Evolutionary conservation across 1,284 basidiomycete species (phyloP).

Genomic region (Heterobasidion annosum): DNA sequence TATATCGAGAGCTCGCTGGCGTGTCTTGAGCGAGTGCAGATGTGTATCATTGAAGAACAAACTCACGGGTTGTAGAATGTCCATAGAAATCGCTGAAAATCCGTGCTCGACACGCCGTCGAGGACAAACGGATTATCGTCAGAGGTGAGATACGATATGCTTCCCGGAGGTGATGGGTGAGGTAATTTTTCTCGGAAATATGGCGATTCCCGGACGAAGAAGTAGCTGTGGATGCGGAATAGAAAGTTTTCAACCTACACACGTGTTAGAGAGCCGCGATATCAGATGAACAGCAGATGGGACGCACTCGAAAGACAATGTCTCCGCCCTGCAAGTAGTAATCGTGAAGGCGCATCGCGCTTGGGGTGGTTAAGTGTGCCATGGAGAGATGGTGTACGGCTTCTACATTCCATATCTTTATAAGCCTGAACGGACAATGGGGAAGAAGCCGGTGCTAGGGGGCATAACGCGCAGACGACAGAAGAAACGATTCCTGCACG

Average conservation of each 20-base stretch:
- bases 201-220: slow-evolving; percentile 55
- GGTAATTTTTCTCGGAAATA: slow-evolving; percentile 39
- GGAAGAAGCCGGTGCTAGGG: neutral
- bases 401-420: neutral
- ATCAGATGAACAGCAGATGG: neutral
- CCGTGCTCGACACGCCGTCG: slow-evolving; percentile 33
- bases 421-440: neutral
- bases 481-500: neutral
- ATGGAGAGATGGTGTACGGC: slow-evolving; percentile 4
- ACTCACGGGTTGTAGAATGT: slow-evolving; percentile 59
- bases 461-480: neutral
- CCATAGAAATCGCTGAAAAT: slow-evolving; percentile 57
- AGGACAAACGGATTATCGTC: slow-evolving; percentile 45
- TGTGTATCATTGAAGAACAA: neutral
- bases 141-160: slow-evolving; percentile 28
- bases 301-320: slow-evolving; percentile 41
- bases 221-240: slow-evolving; percentile 54
- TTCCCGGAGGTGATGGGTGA: slow-evolving; percentile 34
- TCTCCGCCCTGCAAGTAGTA: slow-evolving; percentile 51
- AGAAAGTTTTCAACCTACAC: slow-evolving; percentile 22
- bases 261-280: neutral
- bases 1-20: slow-evolving; percentile 51
- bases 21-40: neutral
- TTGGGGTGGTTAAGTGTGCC: slow-evolving; percentile 13
- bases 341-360: slow-evolving; percentile 26